Percentiles rank a stretch among this genome's conserved stretches.
These are phyloP conservation scores for Schrenkiella parvula DNA, from an alignment of 345 rosid species.

Conservation along the genomic window DNA sequence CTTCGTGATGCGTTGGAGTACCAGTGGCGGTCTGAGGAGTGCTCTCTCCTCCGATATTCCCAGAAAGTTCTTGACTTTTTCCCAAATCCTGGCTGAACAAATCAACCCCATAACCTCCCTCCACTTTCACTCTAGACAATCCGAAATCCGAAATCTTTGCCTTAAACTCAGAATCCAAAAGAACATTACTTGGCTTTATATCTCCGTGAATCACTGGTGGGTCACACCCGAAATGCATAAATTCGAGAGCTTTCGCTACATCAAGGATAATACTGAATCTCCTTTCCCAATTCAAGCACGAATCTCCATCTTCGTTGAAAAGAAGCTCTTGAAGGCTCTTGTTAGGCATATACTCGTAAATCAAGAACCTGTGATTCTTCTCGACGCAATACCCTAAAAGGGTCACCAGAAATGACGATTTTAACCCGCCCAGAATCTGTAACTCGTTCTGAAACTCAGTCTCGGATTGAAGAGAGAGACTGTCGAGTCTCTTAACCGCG, in stretches of 20 bases:
- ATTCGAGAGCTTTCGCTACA: slow-evolving; percentile 83
- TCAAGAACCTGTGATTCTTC: slow-evolving; percentile 62
- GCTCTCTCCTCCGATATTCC: slow-evolving; percentile 51
- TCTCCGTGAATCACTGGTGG: slow-evolving; percentile 98
- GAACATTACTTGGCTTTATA: slow-evolving; percentile 89
- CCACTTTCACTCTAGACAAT: slow-evolving; percentile 80
- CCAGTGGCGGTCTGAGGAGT: slow-evolving; percentile 44
- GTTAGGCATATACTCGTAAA: slow-evolving; percentile 95
- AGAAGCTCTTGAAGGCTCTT: slow-evolving; percentile 82
- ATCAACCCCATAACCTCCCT: slow-evolving; percentile 74
- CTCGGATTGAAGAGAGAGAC: slow-evolving; percentile 61
- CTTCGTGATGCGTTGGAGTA: slow-evolving; percentile 61
- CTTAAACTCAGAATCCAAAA: slow-evolving; percentile 73
- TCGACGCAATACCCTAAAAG: slow-evolving; percentile 88
- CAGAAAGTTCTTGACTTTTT: slow-evolving; percentile 76
- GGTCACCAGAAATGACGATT: slow-evolving; percentile 71
- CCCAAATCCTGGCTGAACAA: slow-evolving; percentile 84
- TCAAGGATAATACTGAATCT: slow-evolving; percentile 69
- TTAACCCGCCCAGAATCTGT: slow-evolving; percentile 86
- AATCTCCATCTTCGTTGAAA: slow-evolving; percentile 49
- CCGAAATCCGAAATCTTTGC: slow-evolving; percentile 97
- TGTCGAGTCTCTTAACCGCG: slow-evolving; percentile 81
- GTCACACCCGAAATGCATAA: slow-evolving; percentile 81
- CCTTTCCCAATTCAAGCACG: slow-evolving; percentile 67
- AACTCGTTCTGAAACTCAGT: slow-evolving; percentile 94